Conservation (phyloP, 345 rosid genomes). For the Eutrema yunnanense region DNA sequence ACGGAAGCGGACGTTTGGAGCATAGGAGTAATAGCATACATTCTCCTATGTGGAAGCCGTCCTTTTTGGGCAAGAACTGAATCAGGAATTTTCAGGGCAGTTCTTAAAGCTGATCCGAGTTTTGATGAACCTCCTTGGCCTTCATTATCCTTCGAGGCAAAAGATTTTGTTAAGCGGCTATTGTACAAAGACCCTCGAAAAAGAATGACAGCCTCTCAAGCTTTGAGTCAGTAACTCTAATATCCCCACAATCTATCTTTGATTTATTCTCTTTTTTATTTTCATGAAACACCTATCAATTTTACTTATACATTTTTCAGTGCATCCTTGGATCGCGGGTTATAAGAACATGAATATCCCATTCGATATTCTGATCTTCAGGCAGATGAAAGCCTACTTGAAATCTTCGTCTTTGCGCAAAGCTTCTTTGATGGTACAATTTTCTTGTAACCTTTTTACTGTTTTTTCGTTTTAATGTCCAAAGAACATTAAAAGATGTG, state of each 20-base stretch:
- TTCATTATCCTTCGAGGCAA: conserved; percentile 72
- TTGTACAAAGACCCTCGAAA: conserved; percentile 83
- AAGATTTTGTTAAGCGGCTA: conserved; percentile 77
- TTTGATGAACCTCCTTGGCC: conserved; percentile 94
- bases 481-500: neutral
- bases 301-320: conserved; percentile 33
- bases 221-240: conserved; percentile 53
- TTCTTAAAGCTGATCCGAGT: conserved; percentile 85
- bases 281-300: neutral
- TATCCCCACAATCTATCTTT: conserved; percentile 6
- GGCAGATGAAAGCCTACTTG: conserved; percentile 72
- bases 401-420: conserved; percentile 81
- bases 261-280: neutral
- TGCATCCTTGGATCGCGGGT: conserved; percentile 87
- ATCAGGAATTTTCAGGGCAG: conserved; percentile 88
- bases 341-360: conserved; percentile 49
- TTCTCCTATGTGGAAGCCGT: conserved; percentile 92
- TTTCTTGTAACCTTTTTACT: neutral
- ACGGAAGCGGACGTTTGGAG: conserved; percentile 99
- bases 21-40: conserved; percentile 90
- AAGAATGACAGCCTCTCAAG: conserved; percentile 95
- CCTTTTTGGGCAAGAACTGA: conserved; percentile 99
- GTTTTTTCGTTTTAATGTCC: neutral
- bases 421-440: conserved; percentile 78
- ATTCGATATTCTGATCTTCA: conserved; percentile 68